phyloP scores from a whole-genome alignment of 1,284 basidiomycete species.

The Ustanciosporium gigantosporum region DNA sequence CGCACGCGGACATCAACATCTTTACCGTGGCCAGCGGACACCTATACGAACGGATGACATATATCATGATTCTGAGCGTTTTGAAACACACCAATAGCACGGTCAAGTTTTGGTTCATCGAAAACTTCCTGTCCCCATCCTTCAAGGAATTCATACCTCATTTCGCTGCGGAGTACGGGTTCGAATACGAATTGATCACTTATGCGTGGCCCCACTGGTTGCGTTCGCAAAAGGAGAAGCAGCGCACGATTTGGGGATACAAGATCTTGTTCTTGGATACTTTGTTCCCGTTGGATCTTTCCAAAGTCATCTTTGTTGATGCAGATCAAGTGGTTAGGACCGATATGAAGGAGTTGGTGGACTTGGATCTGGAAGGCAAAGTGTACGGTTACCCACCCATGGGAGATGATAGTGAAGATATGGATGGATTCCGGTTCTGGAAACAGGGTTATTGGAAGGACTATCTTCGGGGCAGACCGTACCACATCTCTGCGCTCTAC shows the following conservation, averaged over 20 bases:
- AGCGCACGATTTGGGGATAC: conserved; percentile 97
- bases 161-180: conserved; percentile 83
- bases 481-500: conserved; percentile 72
- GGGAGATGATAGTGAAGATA: conserved; percentile 87
- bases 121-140: conserved; percentile 96
- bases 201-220: conserved; percentile 99
- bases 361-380: conserved; percentile 79
- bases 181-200: conserved; percentile 94
- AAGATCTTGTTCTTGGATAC: conserved; percentile 99
- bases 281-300: conserved; percentile 94
- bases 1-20: conserved; percentile 80
- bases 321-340: conserved; percentile 83
- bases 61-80: conserved; percentile 96
- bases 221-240: conserved; percentile 93
- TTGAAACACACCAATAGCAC: conserved; percentile 86
- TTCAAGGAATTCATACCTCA: conserved; percentile 96
- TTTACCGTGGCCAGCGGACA: conserved; percentile 97
- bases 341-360: conserved; percentile 89
- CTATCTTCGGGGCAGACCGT: conserved; percentile 38
- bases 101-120: conserved; percentile 99
- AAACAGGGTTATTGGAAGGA: conserved; percentile 70
- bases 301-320: conserved; percentile 98
- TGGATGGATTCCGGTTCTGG: conserved; percentile 99
- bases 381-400: conserved; percentile 81
- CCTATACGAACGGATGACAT: conserved; percentile 94